phyloP scores from a whole-genome alignment of 2,329 filamentous ascomycete genomes.

The Triangularia verruculosa region DNA sequence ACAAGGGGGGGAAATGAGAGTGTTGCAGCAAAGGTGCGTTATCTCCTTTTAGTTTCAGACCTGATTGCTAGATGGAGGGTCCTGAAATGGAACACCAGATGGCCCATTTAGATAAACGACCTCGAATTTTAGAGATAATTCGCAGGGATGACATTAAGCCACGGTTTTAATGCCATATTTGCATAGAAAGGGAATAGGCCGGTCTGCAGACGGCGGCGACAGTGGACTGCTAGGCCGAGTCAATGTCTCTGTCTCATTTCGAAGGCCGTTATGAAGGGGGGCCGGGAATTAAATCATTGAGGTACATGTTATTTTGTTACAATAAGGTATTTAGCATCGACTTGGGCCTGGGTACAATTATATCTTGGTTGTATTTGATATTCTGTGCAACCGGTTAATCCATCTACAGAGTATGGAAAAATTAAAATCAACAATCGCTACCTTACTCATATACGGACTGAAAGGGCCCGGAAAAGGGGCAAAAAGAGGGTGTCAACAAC shows the following conservation, averaged over 20 bases:
- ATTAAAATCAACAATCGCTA: background rate
- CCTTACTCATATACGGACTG: too few relatives aligned
- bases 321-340: too few relatives aligned
- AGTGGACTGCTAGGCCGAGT: background rate
- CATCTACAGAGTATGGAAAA: background rate
- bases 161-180: background rate
- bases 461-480: background rate
- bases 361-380: background rate
- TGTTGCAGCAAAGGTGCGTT: background rate
- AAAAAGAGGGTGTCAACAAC: background rate
- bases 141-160: background rate
- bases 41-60: too few relatives aligned
- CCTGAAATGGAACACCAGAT: background rate
- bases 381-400: background rate
- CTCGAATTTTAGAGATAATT: background rate
- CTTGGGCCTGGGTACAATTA: too few relatives aligned
- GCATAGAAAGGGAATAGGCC: background rate
- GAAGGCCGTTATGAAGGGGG: background rate
- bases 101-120: background rate
- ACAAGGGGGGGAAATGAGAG: background rate
- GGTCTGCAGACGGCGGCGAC: background rate
- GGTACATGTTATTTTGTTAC: too few relatives aligned
- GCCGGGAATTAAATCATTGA: background rate
- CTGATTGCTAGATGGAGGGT: too few relatives aligned
- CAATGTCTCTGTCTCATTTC: background rate